Evolutionary conservation across 2,329 filamentous ascomycete genomes (phyloP).

Genomic region (Tolypocladium endophyticum): DNA sequence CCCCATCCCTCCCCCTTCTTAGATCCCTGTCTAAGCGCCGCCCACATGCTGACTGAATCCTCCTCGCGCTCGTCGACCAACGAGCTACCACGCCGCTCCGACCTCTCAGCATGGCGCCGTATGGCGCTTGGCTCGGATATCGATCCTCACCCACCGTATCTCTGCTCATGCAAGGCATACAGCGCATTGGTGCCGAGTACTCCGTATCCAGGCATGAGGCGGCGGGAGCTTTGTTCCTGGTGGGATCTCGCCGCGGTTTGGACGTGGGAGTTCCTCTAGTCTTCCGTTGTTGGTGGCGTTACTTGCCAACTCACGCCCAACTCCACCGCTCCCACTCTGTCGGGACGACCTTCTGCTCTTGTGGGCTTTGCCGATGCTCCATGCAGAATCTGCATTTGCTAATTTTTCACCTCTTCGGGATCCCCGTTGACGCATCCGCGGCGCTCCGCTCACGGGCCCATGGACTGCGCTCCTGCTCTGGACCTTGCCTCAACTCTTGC

Average conservation of each 20-base stretch:
- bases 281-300: background rate
- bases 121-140: background rate
- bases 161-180: background rate
- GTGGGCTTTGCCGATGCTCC: background rate
- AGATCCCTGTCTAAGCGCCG: conserved; percentile 10
- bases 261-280: background rate
- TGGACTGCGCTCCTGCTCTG: background rate
- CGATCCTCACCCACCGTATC: background rate
- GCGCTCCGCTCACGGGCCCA: background rate
- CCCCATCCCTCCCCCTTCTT: background rate
- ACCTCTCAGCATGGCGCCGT: background rate
- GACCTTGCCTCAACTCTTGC: background rate
- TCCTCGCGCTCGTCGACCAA: conserved; percentile 6
- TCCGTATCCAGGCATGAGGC: background rate
- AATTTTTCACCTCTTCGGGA: background rate
- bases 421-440: background rate
- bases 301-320: background rate
- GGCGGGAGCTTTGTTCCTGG: background rate
- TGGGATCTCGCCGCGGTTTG: background rate
- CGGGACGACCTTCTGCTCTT: background rate
- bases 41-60: conserved; percentile 2
- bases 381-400: background rate
- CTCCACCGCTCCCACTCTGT: background rate
- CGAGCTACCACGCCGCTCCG: conserved; percentile 4
- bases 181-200: background rate